Base-by-base conservation (phyloP, 2,329 filamentous ascomycete species). In the Talaromyces sp. region DNA sequence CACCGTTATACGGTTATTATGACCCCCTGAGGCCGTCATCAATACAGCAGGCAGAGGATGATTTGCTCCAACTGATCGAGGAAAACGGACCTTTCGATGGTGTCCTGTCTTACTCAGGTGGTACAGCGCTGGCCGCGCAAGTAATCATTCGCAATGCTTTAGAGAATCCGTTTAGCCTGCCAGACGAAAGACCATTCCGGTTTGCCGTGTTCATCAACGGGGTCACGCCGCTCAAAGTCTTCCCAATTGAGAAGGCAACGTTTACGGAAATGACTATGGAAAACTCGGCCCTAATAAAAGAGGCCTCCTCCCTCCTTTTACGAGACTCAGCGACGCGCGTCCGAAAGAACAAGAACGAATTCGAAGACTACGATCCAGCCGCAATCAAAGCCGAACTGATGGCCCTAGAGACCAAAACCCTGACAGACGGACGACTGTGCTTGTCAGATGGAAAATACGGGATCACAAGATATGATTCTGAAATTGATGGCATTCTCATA, bases 1-100 rank as follows among this genome's bases (percentile, higher is more conserved):
- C 54, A 21, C 60, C 60, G 19, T 31, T 62, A 26, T 62, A 59
- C 21, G 60, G 60, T n/a, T 59, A 62, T 46, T 60, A 62, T 38
- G 53, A 58, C 9, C 61, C 61, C 2, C 27, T 62, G 46, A 57
- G 41, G 9, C 53, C 61, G 9, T 41, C 51, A 17, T 60, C 61
- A 7, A 54, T 58, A 32, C 32, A 59, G 4, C 51, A 62, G 46
- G 58, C 53, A 21, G 56, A 62, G 19, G 62, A 65, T 9, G 52
- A 58, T 41, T 52, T 66, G 14, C 27, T 60, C 14, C 59, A 64
- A 51, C 51, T 65, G 27, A 64, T 70, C 26, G 46, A 65, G 11
- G 60, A 65, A 49, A 62, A 68, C n/a, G 67, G 67, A 0, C 67
- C 68, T 4, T 70, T 68, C 38, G 67, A 70, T 51, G 68, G 64